Base-by-base conservation (phyloP, 768 basidiomycete genomes). In the Scleroderma bovista region DNA sequence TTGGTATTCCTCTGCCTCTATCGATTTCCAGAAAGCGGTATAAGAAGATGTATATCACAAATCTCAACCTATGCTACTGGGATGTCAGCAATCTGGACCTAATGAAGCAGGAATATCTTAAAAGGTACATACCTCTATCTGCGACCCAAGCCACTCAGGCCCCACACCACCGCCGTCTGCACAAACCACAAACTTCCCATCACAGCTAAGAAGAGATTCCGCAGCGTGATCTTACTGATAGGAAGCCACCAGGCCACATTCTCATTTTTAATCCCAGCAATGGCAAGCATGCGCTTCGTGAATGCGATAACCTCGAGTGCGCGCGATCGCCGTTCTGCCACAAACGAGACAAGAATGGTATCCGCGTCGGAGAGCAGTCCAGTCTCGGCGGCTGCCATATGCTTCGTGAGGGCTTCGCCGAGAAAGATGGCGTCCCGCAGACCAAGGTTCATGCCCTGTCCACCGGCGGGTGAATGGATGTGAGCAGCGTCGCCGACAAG, bases 391-490 rank as follows among this genome's bases (percentile, higher is more conserved):
- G n/a, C n/a, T n/a, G 53, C 51, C 2, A 71, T 51, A 58, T 75
- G 74, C n/a, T 65, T 60, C 15, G 61, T 59, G 37, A 80, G 59
- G 9, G 58, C 69, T n/a, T 71, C 67, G 5, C 72, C 77, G 5
- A 79, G 68, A 42, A 66, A 63, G 17, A 78, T 60, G 8, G 74
- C 77, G 51, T 80, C 79, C 13, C 77, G 71, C n/a, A 81, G 61
- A 6, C 79, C 76, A n/a, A 80, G 70, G 52, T 79, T 79, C 77
- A 81, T 76, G 12, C 79, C 79, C 48, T 79, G 77, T 1, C 79
- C 79, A 1, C 79, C 79, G 5, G 72, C 67, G 17, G 78, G 79
- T 0, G 78, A 75, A 48, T n/a, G n/a, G n/a, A n/a, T n/a, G n/a
- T n/a, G n/a, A n/a, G n/a, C n/a, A n/a, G n/a, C n/a, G n/a, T n/a